Percentiles rank a stretch among this genome's conserved stretches.
Conservation (phyloP, 148 eudicot species). For the Fagopyrum homotropicum region DNA sequence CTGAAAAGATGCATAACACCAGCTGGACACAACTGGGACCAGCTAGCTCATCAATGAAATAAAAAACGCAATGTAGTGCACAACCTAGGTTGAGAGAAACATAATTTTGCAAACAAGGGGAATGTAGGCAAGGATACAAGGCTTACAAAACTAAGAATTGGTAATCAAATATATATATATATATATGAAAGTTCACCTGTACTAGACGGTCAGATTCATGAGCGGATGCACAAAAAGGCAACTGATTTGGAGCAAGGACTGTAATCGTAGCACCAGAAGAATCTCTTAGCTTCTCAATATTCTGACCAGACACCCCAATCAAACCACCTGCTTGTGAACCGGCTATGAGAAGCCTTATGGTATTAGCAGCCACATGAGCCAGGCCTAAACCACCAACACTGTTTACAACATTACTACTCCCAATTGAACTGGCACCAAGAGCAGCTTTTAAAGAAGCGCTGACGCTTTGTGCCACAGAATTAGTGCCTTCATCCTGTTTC, state of each 20-base stretch:
- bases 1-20: background rate
- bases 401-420: slow-evolving; percentile 19
- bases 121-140: background rate
- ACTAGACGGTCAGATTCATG: slow-evolving; percentile 90
- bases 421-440: slow-evolving; percentile 20
- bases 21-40: background rate
- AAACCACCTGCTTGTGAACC: slow-evolving; percentile 94
- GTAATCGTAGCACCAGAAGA: slow-evolving; percentile 80
- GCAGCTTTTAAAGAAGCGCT: slow-evolving; percentile 23
- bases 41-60: background rate
- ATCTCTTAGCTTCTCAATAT: slow-evolving; percentile 74
- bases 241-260: slow-evolving; percentile 70
- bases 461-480: slow-evolving; percentile 31
- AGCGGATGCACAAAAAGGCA: slow-evolving; percentile 89
- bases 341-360: slow-evolving; percentile 75
- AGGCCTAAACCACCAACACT: slow-evolving; percentile 28
- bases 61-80: background rate
- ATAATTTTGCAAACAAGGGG: background rate
- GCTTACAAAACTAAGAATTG: background rate
- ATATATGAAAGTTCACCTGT: slow-evolving; percentile 41
- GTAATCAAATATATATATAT: slow-evolving; percentile 13
- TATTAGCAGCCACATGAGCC: slow-evolving; percentile 59
- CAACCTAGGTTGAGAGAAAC: background rate
- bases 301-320: slow-evolving; percentile 87
- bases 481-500: slow-evolving; percentile 43